These are phyloP conservation scores for Massarina eburnea DNA, from an alignment of 2,329 filamentous ascomycete species.

Conservation along the genomic window DNA sequence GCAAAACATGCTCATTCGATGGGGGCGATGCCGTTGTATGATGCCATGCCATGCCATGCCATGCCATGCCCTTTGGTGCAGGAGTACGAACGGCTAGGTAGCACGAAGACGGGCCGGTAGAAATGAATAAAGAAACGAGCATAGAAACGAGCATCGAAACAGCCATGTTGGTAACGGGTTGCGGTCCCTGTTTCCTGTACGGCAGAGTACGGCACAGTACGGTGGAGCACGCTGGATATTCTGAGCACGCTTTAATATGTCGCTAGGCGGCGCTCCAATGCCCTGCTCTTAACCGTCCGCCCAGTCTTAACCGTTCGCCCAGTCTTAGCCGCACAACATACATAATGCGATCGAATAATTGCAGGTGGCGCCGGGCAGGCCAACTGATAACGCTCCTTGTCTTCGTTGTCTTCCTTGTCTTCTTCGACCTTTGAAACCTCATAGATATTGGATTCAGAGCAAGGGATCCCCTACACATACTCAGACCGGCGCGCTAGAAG, in stretches of 20 bases:
- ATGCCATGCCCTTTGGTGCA: background rate
- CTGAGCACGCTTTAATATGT: conserved; percentile 9
- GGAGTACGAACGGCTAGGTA: background rate
- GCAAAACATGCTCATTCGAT: conserved; percentile 13
- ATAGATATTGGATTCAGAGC: background rate
- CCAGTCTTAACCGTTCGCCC: conserved; percentile 6
- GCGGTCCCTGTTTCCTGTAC: background rate
- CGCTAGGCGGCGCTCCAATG: conserved; percentile 17
- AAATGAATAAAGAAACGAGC: background rate
- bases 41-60: background rate
- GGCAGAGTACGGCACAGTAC: conserved; percentile 1
- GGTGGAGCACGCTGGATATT: conserved; percentile 3
- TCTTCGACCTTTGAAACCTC: background rate
- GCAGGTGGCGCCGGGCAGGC: conserved; percentile 9
- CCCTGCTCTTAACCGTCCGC: background rate
- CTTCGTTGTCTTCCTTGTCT: background rate
- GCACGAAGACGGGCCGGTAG: background rate
- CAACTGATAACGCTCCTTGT: conserved; percentile 33
- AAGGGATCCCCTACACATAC: background rate
- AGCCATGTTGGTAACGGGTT: background rate
- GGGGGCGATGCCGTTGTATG: background rate
- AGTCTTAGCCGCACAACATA: conserved; percentile 14
- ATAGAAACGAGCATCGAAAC: too few relatives aligned
- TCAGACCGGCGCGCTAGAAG: too few relatives aligned
- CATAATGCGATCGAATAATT: conserved; percentile 33